phyloP scores from a whole-genome alignment of 164 flowering plant genomes.

The Nymphaea colorata region DNA sequence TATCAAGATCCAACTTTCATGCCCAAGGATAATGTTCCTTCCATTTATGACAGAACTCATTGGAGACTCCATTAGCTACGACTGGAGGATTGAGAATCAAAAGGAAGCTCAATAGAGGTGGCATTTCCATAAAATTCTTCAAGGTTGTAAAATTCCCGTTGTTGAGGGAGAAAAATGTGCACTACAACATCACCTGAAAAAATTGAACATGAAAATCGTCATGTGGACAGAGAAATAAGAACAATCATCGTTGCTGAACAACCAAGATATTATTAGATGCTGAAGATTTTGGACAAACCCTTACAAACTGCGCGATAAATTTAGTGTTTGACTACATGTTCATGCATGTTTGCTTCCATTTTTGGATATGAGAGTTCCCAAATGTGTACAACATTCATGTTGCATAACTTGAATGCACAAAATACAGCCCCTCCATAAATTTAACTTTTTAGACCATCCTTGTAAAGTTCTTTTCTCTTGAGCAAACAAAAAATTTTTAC shows the following conservation, averaged over 20 bases:
- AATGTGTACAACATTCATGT: no score
- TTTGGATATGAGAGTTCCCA: no score
- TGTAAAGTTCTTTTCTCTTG: no score
- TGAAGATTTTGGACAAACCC: background rate
- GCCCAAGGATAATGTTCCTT: no score
- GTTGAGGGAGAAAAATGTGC: constrained; percentile 81
- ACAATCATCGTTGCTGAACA: background rate
- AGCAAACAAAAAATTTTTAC: no score
- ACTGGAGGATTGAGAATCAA: constrained; percentile 47
- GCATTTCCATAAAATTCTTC: constrained; percentile 98
- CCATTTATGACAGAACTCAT: no score
- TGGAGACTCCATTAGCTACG: constrained; percentile 18
- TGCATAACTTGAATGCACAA: no score
- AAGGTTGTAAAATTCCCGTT: constrained; percentile 77
- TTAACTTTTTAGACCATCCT: no score
- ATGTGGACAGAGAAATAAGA: background rate
- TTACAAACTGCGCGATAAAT: background rate
- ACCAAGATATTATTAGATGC: background rate
- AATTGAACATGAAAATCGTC: background rate
- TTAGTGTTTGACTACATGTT: background rate
- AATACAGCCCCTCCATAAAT: no score
- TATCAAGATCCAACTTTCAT: no score
- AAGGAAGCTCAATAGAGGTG: constrained; percentile 64
- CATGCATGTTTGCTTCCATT: no score
- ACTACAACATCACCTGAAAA: constrained; percentile 88